phyloP scores from a whole-genome alignment of 2,329 filamentous ascomycete genomes.

The Fusarium sororula region DNA sequence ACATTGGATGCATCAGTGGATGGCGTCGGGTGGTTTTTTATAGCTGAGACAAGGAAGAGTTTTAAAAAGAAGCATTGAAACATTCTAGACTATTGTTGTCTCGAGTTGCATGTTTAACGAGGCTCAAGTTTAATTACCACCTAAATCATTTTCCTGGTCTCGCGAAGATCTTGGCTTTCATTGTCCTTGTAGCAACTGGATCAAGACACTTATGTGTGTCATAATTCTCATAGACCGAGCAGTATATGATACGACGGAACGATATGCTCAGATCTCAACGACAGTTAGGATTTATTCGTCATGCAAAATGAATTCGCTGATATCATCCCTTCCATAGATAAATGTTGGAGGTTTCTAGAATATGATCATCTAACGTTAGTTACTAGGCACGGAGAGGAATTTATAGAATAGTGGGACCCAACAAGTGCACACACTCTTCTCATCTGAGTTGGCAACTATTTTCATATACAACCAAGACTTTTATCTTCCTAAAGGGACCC shows the following conservation, averaged over 20 bases:
- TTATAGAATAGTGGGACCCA: constrained; percentile 31
- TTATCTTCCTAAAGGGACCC: background rate
- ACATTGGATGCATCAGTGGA: background rate
- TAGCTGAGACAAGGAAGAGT: constrained; percentile 6
- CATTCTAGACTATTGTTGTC: background rate
- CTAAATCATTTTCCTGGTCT: background rate
- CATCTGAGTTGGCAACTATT: background rate
- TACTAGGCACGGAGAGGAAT: background rate
- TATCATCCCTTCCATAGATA: background rate
- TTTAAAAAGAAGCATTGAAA: background rate
- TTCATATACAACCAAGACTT: background rate
- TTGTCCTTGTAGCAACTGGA: background rate
- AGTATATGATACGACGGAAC: background rate
- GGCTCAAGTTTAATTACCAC: background rate
- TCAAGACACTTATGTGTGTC: constrained; percentile 9
- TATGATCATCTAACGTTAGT: too few species aligned
- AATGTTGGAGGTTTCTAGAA: constrained; percentile 12
- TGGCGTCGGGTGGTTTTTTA: background rate
- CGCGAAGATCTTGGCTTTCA: background rate
- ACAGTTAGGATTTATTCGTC: background rate
- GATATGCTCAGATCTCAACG: background rate
- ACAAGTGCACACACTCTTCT: background rate
- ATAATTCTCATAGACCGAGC: background rate
- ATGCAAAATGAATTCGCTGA: background rate
- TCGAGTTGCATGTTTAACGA: background rate